phyloP scores from a whole-genome alignment of 352 stramenopile species.

The Phytopythium kandeliae region DNA sequence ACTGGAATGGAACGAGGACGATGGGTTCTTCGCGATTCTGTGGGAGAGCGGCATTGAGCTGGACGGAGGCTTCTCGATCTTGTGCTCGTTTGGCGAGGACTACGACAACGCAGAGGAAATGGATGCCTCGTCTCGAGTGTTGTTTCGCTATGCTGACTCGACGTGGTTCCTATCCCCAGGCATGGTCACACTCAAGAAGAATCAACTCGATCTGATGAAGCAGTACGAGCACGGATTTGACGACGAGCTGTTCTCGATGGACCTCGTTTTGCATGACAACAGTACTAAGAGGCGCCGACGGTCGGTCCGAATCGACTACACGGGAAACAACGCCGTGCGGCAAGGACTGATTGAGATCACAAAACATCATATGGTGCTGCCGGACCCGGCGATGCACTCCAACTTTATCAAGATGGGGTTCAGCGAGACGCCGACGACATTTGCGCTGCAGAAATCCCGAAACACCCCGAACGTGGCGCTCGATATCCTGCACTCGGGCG shows the following conservation, averaged over 20 bases:
- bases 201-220: slow-evolving; percentile 78
- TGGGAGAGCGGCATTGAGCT: slow-evolving; percentile 76
- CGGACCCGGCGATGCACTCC: slow-evolving; percentile 72
- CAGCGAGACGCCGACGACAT: slow-evolving; percentile 62
- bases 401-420: slow-evolving; percentile 83
- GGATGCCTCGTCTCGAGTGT: slow-evolving; percentile 59
- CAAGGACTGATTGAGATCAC: slow-evolving; percentile 78
- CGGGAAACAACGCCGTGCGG: slow-evolving; percentile 53
- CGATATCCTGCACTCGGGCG: slow-evolving; percentile 65
- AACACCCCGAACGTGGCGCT: slow-evolving; percentile 74
- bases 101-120: slow-evolving; percentile 53
- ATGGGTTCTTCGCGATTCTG: slow-evolving; percentile 72
- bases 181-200: slow-evolving; percentile 68
- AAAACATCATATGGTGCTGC: slow-evolving; percentile 70
- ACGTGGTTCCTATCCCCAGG: slow-evolving; percentile 70
- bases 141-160: slow-evolving; percentile 78
- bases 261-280: slow-evolving; percentile 69
- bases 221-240: slow-evolving; percentile 83
- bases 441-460: slow-evolving; percentile 70
- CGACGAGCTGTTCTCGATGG: slow-evolving; percentile 73
- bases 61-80: slow-evolving; percentile 76
- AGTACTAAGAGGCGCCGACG: slow-evolving; percentile 27
- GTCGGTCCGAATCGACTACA: slow-evolving; percentile 54
- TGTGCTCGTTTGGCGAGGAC: slow-evolving; percentile 79
- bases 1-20: slow-evolving; percentile 75